phyloP scores from a whole-genome alignment of 73 alveolate genomes.

The Blepharisma stoltei region DNA sequence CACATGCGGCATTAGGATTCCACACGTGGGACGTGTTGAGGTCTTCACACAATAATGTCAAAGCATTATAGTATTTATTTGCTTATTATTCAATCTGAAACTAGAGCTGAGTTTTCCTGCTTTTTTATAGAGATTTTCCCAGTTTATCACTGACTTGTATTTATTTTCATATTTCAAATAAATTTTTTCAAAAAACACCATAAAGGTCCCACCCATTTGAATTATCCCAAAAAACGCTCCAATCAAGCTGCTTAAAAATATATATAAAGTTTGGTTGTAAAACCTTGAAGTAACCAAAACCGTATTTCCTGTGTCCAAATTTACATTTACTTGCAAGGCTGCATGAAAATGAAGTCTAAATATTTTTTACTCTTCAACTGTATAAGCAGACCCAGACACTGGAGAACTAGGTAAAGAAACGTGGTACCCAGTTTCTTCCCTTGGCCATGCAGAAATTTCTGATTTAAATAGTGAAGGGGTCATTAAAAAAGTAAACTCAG shows the following conservation, averaged over 20 bases:
- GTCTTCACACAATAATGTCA: too few species aligned
- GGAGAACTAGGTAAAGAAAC: not conserved
- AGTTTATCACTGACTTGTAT: too few species aligned
- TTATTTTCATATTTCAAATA: not conserved
- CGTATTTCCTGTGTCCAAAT: not conserved
- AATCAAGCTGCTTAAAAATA: not conserved
- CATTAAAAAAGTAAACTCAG: not conserved
- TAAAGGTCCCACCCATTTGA: not conserved
- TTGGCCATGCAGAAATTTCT: not conserved
- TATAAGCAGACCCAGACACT: not conserved
- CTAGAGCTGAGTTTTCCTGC: too few species aligned
- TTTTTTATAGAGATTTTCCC: too few species aligned
- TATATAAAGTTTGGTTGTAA: not conserved
- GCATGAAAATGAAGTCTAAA: not conserved
- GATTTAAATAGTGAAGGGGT: slow-evolving; percentile 20
- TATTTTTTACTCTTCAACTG: not conserved
- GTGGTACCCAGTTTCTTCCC: not conserved
- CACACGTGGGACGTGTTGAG: too few species aligned
- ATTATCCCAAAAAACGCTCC: not conserved
- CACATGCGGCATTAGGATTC: too few species aligned
- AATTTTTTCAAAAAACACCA: not conserved
- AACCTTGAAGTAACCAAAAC: not conserved
- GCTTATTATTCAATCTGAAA: too few species aligned
- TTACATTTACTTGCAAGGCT: not conserved
- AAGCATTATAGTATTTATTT: too few species aligned